Base-by-base conservation (phyloP, 768 basidiomycete genomes). In the Leccinum longicurvipes region DNA sequence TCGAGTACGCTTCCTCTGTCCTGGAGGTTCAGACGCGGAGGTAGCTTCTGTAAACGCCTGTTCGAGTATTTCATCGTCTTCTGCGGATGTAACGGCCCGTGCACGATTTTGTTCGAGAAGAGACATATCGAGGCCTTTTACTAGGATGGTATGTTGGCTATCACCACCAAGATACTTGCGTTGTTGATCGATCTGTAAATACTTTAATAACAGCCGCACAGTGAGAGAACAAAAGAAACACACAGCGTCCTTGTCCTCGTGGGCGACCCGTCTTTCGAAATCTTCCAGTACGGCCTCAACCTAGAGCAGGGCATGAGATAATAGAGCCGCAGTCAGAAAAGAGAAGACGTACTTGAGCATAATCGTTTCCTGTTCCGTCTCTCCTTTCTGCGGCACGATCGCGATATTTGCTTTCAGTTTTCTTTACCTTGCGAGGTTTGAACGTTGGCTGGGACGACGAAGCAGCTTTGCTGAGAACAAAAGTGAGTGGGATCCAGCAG, bases 121-220 rank as follows among this genome's bases (percentile, higher is more conserved):
- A 0, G 91, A 87, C 60, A 87, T 79, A 67, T 98, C 95, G 46
- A 98, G 84, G 25, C 92, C 92, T 66, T 93, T 96, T 41, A 94
- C 91, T 11, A 94, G 82, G 54, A 94, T 81, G 11, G 91, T 85
- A 67, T 95, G 93, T 55, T 89, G 80, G 41, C 85, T 83, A 68
- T 96, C 91, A 34, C 92, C 91, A 17, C 92, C 92, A 6, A 93
- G 81, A 67, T 89, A 91, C 54, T 77, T 78, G 32, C 93, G 78
- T 65, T 91, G 82, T 52, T 83, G 79, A 53, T 91, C 89, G 17
- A 91, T 75, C 87, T 91, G 59, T n/a, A 44, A 19, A 41, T 11
- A 46, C 48, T n/a, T 57, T 50, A 45, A 51, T 41, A 11, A 51
- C 46, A 28, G 31, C 21, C 2, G 21, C 11, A 21, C 25, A 23